A percentile compares a stretch with the other conserved stretches of the same genome.
Conservation (phyloP, 495 filamentous ascomycete species). For the Hypoxylon perforatum region DNA sequence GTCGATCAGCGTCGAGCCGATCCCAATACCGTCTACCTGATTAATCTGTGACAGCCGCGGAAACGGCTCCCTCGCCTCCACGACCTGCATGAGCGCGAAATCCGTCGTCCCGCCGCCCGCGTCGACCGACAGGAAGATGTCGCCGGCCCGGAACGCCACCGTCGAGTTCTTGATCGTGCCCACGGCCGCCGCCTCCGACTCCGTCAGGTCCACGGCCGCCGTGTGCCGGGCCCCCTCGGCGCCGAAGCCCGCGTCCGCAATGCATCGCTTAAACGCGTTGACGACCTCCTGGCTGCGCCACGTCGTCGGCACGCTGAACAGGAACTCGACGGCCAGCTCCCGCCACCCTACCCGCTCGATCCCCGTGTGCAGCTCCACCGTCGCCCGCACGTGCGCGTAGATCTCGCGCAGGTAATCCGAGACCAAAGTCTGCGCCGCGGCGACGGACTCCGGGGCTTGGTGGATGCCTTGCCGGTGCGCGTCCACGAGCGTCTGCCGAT, state of each 20-base stretch:
- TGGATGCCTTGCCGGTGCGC: slow-evolving; percentile 51
- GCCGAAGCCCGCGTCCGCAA: slow-evolving; percentile 64
- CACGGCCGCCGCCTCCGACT: slow-evolving; percentile 75
- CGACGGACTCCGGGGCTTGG: slow-evolving; percentile 43
- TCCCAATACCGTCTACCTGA: slow-evolving; percentile 51
- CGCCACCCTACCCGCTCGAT: slow-evolving; percentile 56
- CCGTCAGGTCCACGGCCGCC: slow-evolving; percentile 71
- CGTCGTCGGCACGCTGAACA: slow-evolving; percentile 75
- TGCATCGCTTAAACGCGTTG: slow-evolving; percentile 63
- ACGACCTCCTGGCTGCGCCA: slow-evolving; percentile 70
- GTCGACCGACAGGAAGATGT: slow-evolving; percentile 50
- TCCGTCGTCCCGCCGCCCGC: slow-evolving; percentile 55
- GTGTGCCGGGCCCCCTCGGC: slow-evolving; percentile 55
- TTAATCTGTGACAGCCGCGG: slow-evolving; percentile 50
- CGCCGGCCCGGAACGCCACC: slow-evolving; percentile 44
- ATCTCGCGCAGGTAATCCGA: slow-evolving; percentile 65
- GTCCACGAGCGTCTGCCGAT: slow-evolving; percentile 49
- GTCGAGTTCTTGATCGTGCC: slow-evolving; percentile 50
- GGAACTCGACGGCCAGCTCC: slow-evolving; percentile 66
- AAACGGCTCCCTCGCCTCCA: slow-evolving; percentile 34
- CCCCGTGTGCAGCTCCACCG: slow-evolving; percentile 53
- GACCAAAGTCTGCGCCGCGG: slow-evolving; percentile 65
- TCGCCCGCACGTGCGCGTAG: slow-evolving; percentile 64
- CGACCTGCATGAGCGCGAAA: slow-evolving; percentile 52
- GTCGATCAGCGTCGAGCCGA: slow-evolving; percentile 54